Conservation (phyloP, 1,284 basidiomycete species). For the Cutaneotrichosporon sp. region DNA sequence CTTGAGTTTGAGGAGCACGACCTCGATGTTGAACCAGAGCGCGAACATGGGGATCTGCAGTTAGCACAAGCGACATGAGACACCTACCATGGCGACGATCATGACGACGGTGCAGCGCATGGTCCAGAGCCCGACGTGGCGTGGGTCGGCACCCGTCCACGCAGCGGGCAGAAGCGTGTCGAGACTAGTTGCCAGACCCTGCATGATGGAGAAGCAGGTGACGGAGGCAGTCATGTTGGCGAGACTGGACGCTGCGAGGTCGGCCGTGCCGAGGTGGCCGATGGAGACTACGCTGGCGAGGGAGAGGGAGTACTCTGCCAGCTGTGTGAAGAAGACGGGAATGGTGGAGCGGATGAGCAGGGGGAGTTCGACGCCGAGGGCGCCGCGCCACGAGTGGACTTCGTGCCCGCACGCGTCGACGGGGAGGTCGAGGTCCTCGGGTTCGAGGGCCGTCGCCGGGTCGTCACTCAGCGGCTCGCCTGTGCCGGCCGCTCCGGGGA, state of each 20-base stretch:
- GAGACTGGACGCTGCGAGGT: conserved; percentile 62
- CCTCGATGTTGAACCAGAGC: conserved; percentile 73
- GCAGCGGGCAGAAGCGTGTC: conserved; percentile 86
- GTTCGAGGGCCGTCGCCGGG: conserved; percentile 44
- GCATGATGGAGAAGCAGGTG: conserved; percentile 66
- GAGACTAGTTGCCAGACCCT: conserved; percentile 75
- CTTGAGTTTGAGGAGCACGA: conserved; percentile 66
- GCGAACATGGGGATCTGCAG: conserved; percentile 39
- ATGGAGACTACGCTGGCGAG: conserved; percentile 61
- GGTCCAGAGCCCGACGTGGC: conserved; percentile 82
- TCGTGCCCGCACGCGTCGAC: conserved; percentile 18
- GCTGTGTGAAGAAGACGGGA: conserved; percentile 46
- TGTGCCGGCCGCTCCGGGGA: conserved; percentile 1
- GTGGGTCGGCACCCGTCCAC: conserved; percentile 78
- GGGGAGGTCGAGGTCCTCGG: conserved; percentile 44
- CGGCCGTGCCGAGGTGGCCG: conserved; percentile 67
- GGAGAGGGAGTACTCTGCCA: conserved; percentile 48
- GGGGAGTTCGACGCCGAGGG: conserved; percentile 30
- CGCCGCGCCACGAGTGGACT: conserved; percentile 9
- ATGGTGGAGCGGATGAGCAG: conserved; percentile 37
- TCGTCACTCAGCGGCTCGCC: conserved; percentile 22
- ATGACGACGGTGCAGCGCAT: conserved; percentile 76
- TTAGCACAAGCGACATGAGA: conserved; percentile 49
- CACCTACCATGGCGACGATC: conserved; percentile 49
- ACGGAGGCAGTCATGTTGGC: conserved; percentile 35